A percentile compares a stretch with the other conserved stretches of the same genome.
phyloP scores from a whole-genome alignment of 148 eudicot species.

The Agrostemma githago region DNA sequence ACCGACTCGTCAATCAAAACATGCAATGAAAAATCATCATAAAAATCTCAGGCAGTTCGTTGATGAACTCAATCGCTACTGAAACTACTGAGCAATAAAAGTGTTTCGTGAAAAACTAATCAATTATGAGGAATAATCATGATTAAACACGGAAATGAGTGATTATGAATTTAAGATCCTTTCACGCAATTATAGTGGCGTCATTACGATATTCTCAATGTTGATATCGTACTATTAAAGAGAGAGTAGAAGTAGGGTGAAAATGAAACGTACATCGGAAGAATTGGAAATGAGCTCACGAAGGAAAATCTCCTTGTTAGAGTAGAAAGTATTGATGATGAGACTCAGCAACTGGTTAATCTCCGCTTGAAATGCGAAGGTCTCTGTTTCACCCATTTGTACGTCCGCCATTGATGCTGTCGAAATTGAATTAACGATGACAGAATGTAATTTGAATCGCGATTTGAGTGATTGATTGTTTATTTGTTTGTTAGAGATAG shows the following conservation, averaged over 20 bases:
- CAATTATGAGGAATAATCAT: too few relatives aligned
- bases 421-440: not conserved
- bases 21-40: too few relatives aligned
- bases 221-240: not conserved
- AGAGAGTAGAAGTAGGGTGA: not conserved
- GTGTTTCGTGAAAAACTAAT: too few relatives aligned
- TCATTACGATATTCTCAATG: not conserved
- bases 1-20: too few relatives aligned
- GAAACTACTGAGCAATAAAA: too few relatives aligned
- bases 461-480: not conserved
- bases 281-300: conserved; percentile 74
- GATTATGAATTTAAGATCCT: too few relatives aligned
- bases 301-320: conserved; percentile 93
- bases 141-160: too few relatives aligned
- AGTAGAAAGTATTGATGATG: conserved; percentile 76
- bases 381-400: conserved; percentile 63
- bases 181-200: too few relatives aligned
- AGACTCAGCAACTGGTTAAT: conserved; percentile 75
- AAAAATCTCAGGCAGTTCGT: too few relatives aligned
- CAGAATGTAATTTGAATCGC: not conserved
- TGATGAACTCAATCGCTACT: too few relatives aligned
- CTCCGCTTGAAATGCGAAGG: conserved; percentile 91
- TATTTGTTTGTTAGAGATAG: not conserved
- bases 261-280: conserved; percentile 47
- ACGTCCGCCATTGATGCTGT: conserved; percentile 49